Conservation (phyloP, 2,329 filamentous ascomycete species). For the Fusarium staphyleae region DNA sequence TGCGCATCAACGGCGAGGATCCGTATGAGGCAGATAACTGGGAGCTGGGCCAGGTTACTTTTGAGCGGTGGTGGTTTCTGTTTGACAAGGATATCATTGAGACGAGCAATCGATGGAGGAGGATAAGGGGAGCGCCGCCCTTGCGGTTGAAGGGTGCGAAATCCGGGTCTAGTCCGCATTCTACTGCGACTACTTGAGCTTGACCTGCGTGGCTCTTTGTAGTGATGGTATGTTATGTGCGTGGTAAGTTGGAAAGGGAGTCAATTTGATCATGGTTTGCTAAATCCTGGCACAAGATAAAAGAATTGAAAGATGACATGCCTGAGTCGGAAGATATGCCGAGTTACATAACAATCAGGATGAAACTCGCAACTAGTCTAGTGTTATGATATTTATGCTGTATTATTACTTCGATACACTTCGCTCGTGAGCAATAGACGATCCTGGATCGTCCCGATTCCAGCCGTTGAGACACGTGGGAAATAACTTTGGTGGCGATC, state of each 20-base stretch:
- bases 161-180: slow-evolving; percentile 5
- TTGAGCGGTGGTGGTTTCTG: slow-evolving; percentile 67
- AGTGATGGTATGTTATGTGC: too few relatives aligned
- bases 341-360: too few relatives aligned
- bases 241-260: too few relatives aligned
- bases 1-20: slow-evolving; percentile 58
- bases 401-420: neutral
- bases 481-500: neutral
- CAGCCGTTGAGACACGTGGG: slow-evolving; percentile 29
- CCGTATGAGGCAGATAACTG: slow-evolving; percentile 58
- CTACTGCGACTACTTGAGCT: neutral
- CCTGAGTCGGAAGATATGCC: too few relatives aligned
- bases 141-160: slow-evolving; percentile 33
- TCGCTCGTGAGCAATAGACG: neutral
- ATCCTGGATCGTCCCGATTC: slow-evolving; percentile 2
- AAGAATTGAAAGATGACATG: too few relatives aligned
- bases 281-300: too few relatives aligned
- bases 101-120: slow-evolving; percentile 60
- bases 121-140: slow-evolving; percentile 52
- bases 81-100: slow-evolving; percentile 62
- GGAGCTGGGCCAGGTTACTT: slow-evolving; percentile 66
- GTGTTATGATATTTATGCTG: too few relatives aligned
- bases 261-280: too few relatives aligned
- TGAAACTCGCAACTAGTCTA: too few relatives aligned
- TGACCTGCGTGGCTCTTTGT: neutral